Conservation (phyloP, 176 grass and related monocot species). For the Hordeum marinum region DNA sequence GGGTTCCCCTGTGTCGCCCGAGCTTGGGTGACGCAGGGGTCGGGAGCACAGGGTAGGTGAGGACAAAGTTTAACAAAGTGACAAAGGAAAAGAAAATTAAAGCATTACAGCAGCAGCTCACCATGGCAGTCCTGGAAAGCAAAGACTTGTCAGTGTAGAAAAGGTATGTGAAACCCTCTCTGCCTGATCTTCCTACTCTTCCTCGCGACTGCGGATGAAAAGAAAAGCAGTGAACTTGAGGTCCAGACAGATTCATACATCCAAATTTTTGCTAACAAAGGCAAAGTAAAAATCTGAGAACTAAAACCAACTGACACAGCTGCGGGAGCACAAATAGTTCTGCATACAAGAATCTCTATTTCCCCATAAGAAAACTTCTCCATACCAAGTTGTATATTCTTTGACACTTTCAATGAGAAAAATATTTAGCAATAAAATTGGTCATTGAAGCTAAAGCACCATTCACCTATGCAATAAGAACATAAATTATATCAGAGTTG, state of each 20-base stretch:
- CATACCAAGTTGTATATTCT: slow-evolving; percentile 68
- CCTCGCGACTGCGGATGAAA: slow-evolving; percentile 57
- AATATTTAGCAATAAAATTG: slow-evolving; percentile 10
- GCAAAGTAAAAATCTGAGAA: slow-evolving; percentile 9
- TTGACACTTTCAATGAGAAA: slow-evolving; percentile 60
- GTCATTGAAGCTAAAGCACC: neutral
- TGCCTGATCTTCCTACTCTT: slow-evolving; percentile 86
- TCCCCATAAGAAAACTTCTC: slow-evolving; percentile 62
- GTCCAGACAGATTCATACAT: neutral
- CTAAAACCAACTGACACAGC: slow-evolving; percentile 75
- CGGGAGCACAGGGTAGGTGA: too few relatives aligned
- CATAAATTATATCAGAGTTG: slow-evolving; percentile 1
- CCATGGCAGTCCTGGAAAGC: slow-evolving; percentile 63
- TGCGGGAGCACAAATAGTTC: slow-evolving; percentile 86
- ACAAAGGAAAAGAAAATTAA: slow-evolving; percentile 18
- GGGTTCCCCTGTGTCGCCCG: too few relatives aligned
- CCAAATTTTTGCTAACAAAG: neutral
- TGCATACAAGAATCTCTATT: slow-evolving; percentile 76
- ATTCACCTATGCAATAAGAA: slow-evolving; percentile 6
- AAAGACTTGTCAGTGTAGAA: slow-evolving; percentile 85
- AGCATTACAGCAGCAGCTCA: slow-evolving; percentile 21
- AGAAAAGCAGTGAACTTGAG: slow-evolving; percentile 25
- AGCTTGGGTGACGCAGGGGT: too few relatives aligned
- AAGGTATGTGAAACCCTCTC: slow-evolving; percentile 73
- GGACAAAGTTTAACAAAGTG: too few relatives aligned